phyloP scores from a whole-genome alignment of 129 eudicot genomes.

The Artemisia tridentata region DNA sequence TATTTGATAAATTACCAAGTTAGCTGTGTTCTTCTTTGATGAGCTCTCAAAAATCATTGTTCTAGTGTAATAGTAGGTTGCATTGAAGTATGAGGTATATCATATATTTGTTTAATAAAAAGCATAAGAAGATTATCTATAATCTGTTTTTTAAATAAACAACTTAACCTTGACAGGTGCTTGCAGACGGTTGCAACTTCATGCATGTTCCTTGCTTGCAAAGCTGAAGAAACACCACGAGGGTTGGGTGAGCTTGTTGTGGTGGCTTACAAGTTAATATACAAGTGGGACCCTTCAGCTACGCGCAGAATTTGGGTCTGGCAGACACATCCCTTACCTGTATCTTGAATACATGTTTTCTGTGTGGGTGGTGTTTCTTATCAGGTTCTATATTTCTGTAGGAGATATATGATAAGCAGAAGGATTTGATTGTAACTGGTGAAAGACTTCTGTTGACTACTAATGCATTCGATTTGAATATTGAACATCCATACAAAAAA shows the following conservation, averaged over 20 bases:
- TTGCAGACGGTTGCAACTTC: constrained; percentile 66
- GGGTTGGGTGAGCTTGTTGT: constrained; percentile 47
- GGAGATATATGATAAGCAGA: constrained; percentile 68
- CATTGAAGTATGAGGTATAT: background rate
- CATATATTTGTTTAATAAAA: background rate
- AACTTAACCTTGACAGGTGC: constrained; percentile 11
- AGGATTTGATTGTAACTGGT: constrained; percentile 45
- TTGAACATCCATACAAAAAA: no score
- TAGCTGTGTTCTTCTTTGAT: no score
- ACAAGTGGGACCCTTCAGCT: no score
- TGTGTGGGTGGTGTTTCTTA: background rate
- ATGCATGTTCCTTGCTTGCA: constrained; percentile 77
- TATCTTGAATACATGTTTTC: constrained; percentile 6
- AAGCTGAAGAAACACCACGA: constrained; percentile 70
- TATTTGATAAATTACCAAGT: no score
- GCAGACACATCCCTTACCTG: constrained; percentile 7
- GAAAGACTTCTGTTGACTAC: no score
- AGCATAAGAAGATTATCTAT: background rate
- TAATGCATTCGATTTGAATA: no score
- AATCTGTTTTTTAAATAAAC: background rate
- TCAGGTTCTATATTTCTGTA: constrained; percentile 30
- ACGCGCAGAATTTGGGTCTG: constrained; percentile 65
- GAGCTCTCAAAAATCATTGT: no score
- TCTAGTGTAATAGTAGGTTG: no score
- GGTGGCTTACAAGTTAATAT: constrained; percentile 64